A percentile compares a stretch with the other conserved stretches of the same genome.
Evolutionary conservation across 257 asterid genomes (phyloP).

Genomic region (Solanum piurae): DNA sequence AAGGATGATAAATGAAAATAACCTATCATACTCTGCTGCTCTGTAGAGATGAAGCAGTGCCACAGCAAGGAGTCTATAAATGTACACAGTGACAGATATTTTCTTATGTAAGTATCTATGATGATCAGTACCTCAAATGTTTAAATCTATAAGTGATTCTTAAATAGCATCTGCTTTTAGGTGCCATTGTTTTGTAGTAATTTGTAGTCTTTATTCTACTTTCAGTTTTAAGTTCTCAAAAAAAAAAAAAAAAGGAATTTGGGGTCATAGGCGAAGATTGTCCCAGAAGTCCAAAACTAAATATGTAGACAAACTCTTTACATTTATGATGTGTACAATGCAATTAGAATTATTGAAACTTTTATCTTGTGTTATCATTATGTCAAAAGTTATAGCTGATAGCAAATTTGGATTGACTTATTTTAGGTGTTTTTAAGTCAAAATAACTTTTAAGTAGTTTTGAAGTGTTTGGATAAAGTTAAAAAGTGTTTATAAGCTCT

Average conservation of each 20-base stretch:
- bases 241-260: no score
- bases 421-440: no score
- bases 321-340: background rate
- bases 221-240: background rate
- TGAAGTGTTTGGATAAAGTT: no score
- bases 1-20: background rate
- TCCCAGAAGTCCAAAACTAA: no score
- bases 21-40: background rate
- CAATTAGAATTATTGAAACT: background rate
- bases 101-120: background rate
- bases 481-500: no score
- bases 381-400: background rate
- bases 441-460: no score
- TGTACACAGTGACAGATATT: background rate
- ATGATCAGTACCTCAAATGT: background rate
- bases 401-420: no score
- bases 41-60: background rate
- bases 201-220: background rate
- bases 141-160: background rate
- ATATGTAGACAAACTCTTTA: background rate
- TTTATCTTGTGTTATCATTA: background rate
- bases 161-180: background rate
- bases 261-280: no score
- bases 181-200: background rate
- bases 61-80: background rate